Base-by-base conservation (phyloP, 352 stramenopile species). In the Phytophthora chlamydospora region DNA sequence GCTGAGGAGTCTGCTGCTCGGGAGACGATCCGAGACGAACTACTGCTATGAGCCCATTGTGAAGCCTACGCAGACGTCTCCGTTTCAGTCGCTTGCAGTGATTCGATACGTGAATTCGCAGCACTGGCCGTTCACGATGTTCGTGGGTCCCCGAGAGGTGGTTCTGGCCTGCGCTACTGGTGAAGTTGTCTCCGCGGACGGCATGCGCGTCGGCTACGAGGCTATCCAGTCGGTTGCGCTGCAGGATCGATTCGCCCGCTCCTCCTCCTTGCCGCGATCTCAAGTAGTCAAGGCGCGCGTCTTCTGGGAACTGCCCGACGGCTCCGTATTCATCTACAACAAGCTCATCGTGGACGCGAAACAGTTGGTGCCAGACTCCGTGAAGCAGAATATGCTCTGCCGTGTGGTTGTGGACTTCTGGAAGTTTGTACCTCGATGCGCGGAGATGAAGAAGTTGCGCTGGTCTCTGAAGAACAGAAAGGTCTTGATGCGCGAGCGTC, bases 361-460 rank as follows among this genome's bases (percentile, higher is more conserved):
- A 16, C 41, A 39, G 29, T 61, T 24, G 6, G 38, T 71, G 4
- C 50, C 66, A 0, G 60, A 71, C n/a, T 50, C 60, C 5, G 16
- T 74, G 10, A 74, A 66, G 50, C 42, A 57, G n/a, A 49, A 41
- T 5, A 68, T 74, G 40, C 43, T 74, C 6, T 70, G 66, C 42
- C 60, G 49, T 6, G 49, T 21, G 9, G 48, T 74, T 24, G 29
- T 53, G n/a, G 43, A n/a, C 32, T 12, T 38, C 21, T 59, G 31
- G 36, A 61, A 35, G 36, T 53, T 45, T 27, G 41, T 19, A 32
- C 27, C 32, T 33, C 48, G 4, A 40, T 44, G n/a, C 24, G 34
- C 42, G 9, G 46, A 54, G 33, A 54, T 42, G 29, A 54, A 54
- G 19, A 54, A 54, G 9, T 38, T 54, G 32, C 46, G 32, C 32